Base-by-base conservation (phyloP, 306 rosid genomes). In the Malus domestica region DNA sequence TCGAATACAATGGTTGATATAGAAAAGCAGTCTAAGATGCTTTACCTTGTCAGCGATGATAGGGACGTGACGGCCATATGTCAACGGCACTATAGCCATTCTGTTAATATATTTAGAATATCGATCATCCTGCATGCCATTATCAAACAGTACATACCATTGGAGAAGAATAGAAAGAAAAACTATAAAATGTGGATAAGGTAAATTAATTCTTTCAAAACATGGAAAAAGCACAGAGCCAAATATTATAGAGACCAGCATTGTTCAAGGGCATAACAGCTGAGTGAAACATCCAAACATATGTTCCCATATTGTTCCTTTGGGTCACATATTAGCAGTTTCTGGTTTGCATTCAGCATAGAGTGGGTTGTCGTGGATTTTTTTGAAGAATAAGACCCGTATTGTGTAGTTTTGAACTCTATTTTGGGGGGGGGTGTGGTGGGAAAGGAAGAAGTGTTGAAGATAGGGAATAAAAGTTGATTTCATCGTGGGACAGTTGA, bases 51-150 rank as follows among this genome's bases (percentile, higher is more conserved):
- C 89, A 65, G 96, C 69, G 23, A 94, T 87, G 79, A 94, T 94
- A 78, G 97, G 98, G 66, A 94, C 91, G 40, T 91, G 96, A 77
- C 96, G 98, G 57, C 98, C 98, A 83, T 91, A 91, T 35, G 98
- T 90, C 90, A 84, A 30, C 70, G 98, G 98, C 63, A 94, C 98
- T 80, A 94, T 94, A 81, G 97, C 98, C 98, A 90, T 86, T 84
- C 82, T 79, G 78, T 93, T 92, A 30, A 94, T 82, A 84, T 83
- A 91, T 83, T 86, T 86, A 54, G 93, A 85, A 84, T 94, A 94
- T 42, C 96, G 96, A n/a, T 89, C 96, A 81, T 94, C 98, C 98
- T 94, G 89, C 82, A 86, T 45, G 32, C 27, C n/a, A 76, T 9
- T 65, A 32, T 57, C 30, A 61, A 71, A 42, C 38, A 58, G 13